Base-by-base conservation (phyloP, 2,329 filamentous ascomycete species). In the Clarireedia paspali region DNA sequence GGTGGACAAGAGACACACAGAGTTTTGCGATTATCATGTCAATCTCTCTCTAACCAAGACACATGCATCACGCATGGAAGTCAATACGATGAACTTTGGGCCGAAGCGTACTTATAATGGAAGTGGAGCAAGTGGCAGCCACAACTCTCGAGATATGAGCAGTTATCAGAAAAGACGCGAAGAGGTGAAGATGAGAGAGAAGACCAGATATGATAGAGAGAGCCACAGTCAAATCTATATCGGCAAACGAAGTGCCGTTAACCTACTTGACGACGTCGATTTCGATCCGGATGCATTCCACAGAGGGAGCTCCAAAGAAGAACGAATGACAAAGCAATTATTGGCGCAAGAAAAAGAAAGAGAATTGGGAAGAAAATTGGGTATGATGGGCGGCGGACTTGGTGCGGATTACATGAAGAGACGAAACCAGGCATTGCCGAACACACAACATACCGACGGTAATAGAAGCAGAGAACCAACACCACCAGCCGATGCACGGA, bases 11-110 rank as follows among this genome's bases (percentile, higher is more conserved):
- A 84, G 90, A 53, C 89, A 91, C 65, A 96, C 91, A 0, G 85
- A 95, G 64, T 89, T 88, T 68, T 99, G 94, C 73, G 91, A 96
- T 62, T 99, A 87, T 64, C 94, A 99, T 71, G 83, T 95, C 62
- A 91, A 95, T 64, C 76, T 89, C 26, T 86, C 89, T 26, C 74
- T 97, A 3, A 81, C 84, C 54, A 91, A 89, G 67, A 81, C 83
- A 67, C 75, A 77, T 30, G 76, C 82, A 10, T 76, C 78, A 1
- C 80, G 91, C 38, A 85, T 91, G 75, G 91, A 95, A 66, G 79
- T 96, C 59, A 95, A 91, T 67, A 81, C 78, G 12, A 86, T 84
- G 70, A 80, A 79, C 20, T 79, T 76, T 5, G 75, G 67, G 2
- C 63, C 62, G 40, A 62, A 63, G n/a, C 52, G 46, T 17, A 56